Conservation (phyloP, 495 filamentous ascomycete species). For the Beverwykella pulmonaria region DNA sequence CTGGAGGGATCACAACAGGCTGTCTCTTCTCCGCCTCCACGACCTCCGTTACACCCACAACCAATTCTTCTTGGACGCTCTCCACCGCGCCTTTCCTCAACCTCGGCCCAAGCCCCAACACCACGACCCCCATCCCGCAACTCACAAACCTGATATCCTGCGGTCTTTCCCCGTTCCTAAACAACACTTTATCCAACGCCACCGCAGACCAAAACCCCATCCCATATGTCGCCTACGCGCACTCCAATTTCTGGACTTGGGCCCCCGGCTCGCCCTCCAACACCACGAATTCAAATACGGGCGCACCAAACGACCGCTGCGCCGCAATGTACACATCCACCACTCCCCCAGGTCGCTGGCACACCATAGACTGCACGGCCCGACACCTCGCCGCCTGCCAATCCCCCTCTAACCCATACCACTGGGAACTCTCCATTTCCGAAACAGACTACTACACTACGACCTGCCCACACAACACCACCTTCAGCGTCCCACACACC, state of each 20-base stretch:
- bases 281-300: constrained; percentile 38
- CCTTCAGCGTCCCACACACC: constrained; percentile 59
- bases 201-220: constrained; percentile 54
- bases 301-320: constrained; percentile 49
- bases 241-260: constrained; percentile 63
- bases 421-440: constrained; percentile 55
- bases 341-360: constrained; percentile 55
- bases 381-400: constrained; percentile 58
- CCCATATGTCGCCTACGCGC: constrained; percentile 56
- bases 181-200: constrained; percentile 54
- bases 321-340: constrained; percentile 52
- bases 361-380: constrained; percentile 56
- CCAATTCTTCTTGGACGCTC: constrained; percentile 63
- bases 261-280: constrained; percentile 57
- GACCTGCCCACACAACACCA: constrained; percentile 45
- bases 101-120: constrained; percentile 30
- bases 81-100: constrained; percentile 31
- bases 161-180: constrained; percentile 62
- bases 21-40: constrained; percentile 54
- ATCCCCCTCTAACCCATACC: constrained; percentile 52
- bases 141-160: constrained; percentile 55
- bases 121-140: constrained; percentile 44
- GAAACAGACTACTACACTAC: constrained; percentile 48
- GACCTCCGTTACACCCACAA: constrained; percentile 45
- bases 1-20: constrained; percentile 51